Evolutionary conservation across 164 flowering plant species (phyloP).

Genomic region (Magnolia officinalis): DNA sequence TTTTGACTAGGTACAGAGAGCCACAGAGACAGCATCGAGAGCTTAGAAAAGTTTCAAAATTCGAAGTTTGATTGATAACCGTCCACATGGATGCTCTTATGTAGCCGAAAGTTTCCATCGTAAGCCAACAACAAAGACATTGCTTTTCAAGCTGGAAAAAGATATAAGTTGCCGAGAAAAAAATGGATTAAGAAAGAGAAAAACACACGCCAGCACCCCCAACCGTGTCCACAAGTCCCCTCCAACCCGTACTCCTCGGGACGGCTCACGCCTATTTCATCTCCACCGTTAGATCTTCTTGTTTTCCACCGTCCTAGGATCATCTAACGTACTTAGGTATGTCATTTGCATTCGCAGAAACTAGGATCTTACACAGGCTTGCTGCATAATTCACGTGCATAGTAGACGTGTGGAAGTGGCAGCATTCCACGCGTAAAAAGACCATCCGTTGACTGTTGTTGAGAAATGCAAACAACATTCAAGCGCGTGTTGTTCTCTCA

Average conservation of each 20-base stretch:
- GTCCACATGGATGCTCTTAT: neutral
- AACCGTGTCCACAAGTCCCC: no score
- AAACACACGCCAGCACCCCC: neutral
- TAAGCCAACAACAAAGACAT: neutral
- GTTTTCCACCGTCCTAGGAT: no score
- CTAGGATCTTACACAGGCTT: neutral
- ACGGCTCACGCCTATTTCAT: no score
- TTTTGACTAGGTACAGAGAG: no score
- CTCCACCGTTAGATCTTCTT: no score
- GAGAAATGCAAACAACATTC: neutral
- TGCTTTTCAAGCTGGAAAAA: neutral
- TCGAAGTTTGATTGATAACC: neutral
- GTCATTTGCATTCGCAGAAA: neutral
- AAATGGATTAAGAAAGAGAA: neutral
- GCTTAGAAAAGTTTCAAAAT: no score
- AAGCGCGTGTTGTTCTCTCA: neutral
- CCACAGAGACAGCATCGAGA: no score
- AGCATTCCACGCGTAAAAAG: neutral
- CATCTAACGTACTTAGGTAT: no score
- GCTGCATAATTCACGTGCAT: neutral
- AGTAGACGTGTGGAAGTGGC: neutral
- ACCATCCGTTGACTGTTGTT: neutral
- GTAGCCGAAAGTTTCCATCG: neutral
- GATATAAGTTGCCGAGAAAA: neutral
- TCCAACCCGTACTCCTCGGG: no score